Evolutionary conservation across 306 rosid genomes (phyloP).

Genomic region (Begonia masoniana): DNA sequence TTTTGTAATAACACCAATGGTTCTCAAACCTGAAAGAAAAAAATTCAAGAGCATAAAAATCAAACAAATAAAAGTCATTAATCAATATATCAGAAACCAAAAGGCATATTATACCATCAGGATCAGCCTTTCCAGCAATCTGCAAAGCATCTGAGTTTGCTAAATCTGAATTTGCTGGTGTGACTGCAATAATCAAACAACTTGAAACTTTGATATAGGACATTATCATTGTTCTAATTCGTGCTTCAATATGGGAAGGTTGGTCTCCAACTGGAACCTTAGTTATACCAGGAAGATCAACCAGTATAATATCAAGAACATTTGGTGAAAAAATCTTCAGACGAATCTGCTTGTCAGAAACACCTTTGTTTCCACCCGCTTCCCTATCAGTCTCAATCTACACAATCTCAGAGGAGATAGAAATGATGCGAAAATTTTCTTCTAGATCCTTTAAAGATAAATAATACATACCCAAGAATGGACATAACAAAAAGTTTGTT

Average conservation of each 20-base stretch:
- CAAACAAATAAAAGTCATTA: conserved; percentile 3
- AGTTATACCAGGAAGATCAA: conserved; percentile 94
- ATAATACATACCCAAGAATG: too few relatives aligned
- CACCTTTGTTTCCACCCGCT: conserved; percentile 97
- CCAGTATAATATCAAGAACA: conserved; percentile 94
- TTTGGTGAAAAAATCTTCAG: conserved; percentile 91
- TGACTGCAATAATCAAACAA: conserved; percentile 91
- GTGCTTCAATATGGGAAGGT: conserved; percentile 93
- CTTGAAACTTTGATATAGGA: conserved; percentile 78
- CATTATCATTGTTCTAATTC: conserved; percentile 95
- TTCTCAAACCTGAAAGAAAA: conserved; percentile 65
- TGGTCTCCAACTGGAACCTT: conserved; percentile 99
- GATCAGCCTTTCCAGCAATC: conserved; percentile 98
- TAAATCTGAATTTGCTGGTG: conserved; percentile 95
- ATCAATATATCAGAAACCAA: background rate
- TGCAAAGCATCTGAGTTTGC: conserved; percentile 99
- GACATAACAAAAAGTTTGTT: too few relatives aligned
- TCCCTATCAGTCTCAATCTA: conserved; percentile 96
- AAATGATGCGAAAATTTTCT: background rate
- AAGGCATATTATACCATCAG: conserved; percentile 53
- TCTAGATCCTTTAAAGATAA: conserved; percentile 1
- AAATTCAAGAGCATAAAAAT: background rate
- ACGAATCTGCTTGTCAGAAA: conserved; percentile 96
- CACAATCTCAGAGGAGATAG: conserved; percentile 2
- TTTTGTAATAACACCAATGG: conserved; percentile 94